Conservation (phyloP, 768 basidiomycete genomes). For the Tephrocybe sp. region DNA sequence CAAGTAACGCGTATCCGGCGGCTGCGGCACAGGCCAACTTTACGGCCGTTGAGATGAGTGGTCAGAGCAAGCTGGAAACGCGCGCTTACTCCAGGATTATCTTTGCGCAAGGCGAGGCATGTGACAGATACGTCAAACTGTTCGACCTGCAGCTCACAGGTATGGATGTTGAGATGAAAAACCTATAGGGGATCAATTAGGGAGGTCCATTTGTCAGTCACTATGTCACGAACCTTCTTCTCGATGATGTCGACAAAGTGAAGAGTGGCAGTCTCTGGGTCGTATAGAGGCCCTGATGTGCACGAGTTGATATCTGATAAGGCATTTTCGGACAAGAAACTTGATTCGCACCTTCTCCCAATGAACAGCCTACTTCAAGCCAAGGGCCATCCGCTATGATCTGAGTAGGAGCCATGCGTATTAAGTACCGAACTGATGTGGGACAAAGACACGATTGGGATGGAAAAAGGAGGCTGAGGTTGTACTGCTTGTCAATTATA, state of each 20-base stretch:
- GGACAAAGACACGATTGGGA: background rate
- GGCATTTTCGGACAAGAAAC: slow-evolving; percentile 3
- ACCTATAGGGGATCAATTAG: slow-evolving; percentile 34
- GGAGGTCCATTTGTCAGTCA: background rate
- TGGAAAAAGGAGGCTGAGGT: background rate
- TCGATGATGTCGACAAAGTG: slow-evolving; percentile 72
- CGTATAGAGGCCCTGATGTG: slow-evolving; percentile 59
- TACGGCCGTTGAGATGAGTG: background rate
- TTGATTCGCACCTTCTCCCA: slow-evolving; percentile 56
- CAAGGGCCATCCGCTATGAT: slow-evolving; percentile 47
- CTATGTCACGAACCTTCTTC: slow-evolving; percentile 39
- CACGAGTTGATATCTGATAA: slow-evolving; percentile 16
- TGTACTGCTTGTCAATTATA: slow-evolving; percentile 19
- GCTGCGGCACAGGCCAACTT: slow-evolving; percentile 65
- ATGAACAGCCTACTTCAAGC: slow-evolving; percentile 50
- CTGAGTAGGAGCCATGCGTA: slow-evolving; percentile 22
- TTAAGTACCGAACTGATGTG: slow-evolving; percentile 2
- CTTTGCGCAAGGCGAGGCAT: slow-evolving; percentile 53
- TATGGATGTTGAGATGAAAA: slow-evolving; percentile 47
- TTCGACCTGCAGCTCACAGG: slow-evolving; percentile 40
- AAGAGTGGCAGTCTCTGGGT: slow-evolving; percentile 47
- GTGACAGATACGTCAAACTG: slow-evolving; percentile 56
- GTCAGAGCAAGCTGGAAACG: background rate
- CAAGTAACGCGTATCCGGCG: slow-evolving; percentile 53
- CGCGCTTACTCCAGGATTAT: slow-evolving; percentile 44